Evolutionary conservation across 163 green algal species (phyloP).

Genomic region (Trebouxiophyceae sp.): DNA sequence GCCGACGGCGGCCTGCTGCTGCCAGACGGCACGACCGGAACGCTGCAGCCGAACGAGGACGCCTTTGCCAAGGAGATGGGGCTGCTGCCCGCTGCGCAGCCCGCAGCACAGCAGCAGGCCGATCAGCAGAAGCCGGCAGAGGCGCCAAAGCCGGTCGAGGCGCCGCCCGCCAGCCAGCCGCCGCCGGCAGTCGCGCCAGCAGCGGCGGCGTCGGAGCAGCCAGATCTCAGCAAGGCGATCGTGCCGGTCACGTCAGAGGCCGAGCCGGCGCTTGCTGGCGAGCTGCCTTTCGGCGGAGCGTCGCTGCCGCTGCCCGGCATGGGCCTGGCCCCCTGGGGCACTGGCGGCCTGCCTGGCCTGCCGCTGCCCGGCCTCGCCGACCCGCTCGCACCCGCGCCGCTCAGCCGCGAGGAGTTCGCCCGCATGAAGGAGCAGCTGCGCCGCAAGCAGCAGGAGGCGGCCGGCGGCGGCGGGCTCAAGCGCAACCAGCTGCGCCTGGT

Average conservation of each 20-base stretch:
- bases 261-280: background rate
- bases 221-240: too few relatives aligned
- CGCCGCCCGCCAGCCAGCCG: too few relatives aligned
- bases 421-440: conserved; percentile 12
- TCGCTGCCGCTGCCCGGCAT: background rate
- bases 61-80: conserved; percentile 55
- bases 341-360: background rate
- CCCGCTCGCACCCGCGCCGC: conserved; percentile 2
- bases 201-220: too few relatives aligned
- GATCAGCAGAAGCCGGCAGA: background rate
- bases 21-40: conserved; percentile 61
- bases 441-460: background rate
- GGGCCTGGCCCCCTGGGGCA: conserved; percentile 8
- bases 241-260: too few relatives aligned
- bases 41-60: conserved; percentile 52
- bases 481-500: background rate
- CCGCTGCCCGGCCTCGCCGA: conserved; percentile 3
- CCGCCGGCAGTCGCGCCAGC: conserved; percentile 5
- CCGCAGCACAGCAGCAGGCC: too few relatives aligned
- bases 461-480: background rate
- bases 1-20: conserved; percentile 71
- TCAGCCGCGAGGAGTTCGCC: conserved; percentile 25
- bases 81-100: too few relatives aligned
- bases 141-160: background rate
- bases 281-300: background rate